Conservation (phyloP, 2,329 filamentous ascomycete genomes). For the Pseudopithomyces chartarum region DNA sequence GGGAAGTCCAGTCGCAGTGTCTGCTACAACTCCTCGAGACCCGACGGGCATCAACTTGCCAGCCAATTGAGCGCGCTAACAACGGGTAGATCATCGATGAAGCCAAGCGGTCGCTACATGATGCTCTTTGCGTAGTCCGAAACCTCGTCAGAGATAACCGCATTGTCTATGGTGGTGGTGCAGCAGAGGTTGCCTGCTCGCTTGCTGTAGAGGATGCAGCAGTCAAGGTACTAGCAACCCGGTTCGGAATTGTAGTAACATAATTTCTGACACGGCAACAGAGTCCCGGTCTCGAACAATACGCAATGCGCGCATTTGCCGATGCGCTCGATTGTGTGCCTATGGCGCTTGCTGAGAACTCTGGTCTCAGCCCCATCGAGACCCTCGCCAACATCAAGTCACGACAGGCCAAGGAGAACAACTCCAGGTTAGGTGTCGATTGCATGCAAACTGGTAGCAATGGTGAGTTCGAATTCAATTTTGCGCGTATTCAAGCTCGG, state of each 20-base stretch:
- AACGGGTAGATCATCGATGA: constrained; percentile 87
- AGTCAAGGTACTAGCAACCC: constrained; percentile 62
- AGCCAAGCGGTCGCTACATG: constrained; percentile 95
- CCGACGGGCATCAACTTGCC: background rate
- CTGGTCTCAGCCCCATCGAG: constrained; percentile 92
- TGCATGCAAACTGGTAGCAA: constrained; percentile 97
- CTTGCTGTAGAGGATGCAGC: constrained; percentile 94
- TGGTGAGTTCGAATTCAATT: constrained; percentile 54
- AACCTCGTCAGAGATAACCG: constrained; percentile 96
- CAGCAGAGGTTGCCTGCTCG: constrained; percentile 96
- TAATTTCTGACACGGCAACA: constrained; percentile 33
- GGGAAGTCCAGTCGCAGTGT: constrained; percentile 11
- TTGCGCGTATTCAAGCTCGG: constrained; percentile 12
- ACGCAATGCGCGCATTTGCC: constrained; percentile 97
- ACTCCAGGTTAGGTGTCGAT: constrained; percentile 84
- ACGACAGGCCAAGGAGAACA: constrained; percentile 87
- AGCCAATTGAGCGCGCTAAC: constrained; percentile 9
- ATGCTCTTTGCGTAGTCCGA: constrained; percentile 95
- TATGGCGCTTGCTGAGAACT: constrained; percentile 97
- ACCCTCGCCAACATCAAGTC: constrained; percentile 95
- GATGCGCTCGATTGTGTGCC: constrained; percentile 92
- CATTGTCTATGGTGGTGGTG: constrained; percentile 95
- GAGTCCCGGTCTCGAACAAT: constrained; percentile 97
- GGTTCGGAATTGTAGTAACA: background rate
- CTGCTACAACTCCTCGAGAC: background rate